Evolutionary conservation across 2,329 filamentous ascomycete genomes (phyloP).

Genomic region (Ceratocystis eucalypticola): DNA sequence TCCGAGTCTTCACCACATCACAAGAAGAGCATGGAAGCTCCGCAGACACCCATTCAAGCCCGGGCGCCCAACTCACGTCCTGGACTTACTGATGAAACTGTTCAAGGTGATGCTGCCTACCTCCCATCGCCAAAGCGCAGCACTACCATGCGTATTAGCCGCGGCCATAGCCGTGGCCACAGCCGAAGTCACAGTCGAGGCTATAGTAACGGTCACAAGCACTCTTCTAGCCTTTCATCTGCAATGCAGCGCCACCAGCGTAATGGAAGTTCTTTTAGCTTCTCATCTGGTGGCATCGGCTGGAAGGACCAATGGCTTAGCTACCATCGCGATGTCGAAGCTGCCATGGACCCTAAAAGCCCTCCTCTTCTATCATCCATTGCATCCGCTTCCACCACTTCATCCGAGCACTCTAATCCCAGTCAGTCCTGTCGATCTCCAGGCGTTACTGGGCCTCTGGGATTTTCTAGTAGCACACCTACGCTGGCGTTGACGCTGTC

Average conservation of each 20-base stretch:
- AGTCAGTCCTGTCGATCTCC: background rate
- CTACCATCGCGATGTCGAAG: constrained; percentile 20
- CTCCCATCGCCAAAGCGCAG: constrained; percentile 40
- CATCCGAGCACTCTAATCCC: background rate
- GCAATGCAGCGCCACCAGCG: constrained; percentile 23
- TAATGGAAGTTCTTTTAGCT: constrained; percentile 35
- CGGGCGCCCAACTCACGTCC: constrained; percentile 48
- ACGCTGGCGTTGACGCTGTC: background rate
- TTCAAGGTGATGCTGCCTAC: constrained; percentile 49
- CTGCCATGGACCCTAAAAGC: background rate
- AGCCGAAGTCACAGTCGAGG: background rate
- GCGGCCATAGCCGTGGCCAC: constrained; percentile 24
- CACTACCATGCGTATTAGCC: constrained; percentile 39
- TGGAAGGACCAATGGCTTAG: constrained; percentile 31
- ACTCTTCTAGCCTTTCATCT: constrained; percentile 8
- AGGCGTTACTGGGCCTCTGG: background rate
- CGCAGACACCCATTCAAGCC: constrained; percentile 37
- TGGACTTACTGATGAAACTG: constrained; percentile 47
- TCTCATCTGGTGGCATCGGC: constrained; percentile 30
- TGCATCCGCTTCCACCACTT: background rate
- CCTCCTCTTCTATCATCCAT: background rate
- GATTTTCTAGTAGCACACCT: constrained; percentile 1
- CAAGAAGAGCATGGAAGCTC: constrained; percentile 34
- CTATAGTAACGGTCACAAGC: constrained; percentile 1
- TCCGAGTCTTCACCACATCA: constrained; percentile 25